Evolutionary conservation across 805 yeast species (phyloP), one percentile per base, ranked within the genome.

Genomic region (Phaffomyces opuntiae): DNA sequence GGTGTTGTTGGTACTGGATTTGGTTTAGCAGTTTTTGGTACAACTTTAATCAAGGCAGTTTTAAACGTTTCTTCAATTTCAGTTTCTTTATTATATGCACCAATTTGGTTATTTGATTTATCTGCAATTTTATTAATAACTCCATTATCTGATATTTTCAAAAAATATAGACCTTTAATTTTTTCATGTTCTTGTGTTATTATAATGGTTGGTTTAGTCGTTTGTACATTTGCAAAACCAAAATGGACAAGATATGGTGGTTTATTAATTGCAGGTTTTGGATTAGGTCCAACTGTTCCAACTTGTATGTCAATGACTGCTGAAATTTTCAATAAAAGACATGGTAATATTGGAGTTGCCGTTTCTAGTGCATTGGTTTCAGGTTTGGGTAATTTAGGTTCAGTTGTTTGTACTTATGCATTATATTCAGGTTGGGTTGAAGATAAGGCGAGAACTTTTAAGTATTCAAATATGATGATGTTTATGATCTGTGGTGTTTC

Each of bases 1-100:
- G 96, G 96, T 17, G 95, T 85, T 19, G 96, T 87, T 25, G 96
- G 96, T 40, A 79, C 87, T n/a, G 96, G 96, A 1, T 81, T 75
- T 57, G 96, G 95, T 31, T 68, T 87, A 41, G 89, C 89, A 31
- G 91, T 83, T 19, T 87, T 83, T 64, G 96, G 90, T 6, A 81
- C 95, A 4, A 80, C 91, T 9, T 77, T 87, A 53, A 82, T 87
- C 55, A 64, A 72, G 42, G 74, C 76, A 5, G 79, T 82, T 51
- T 42, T 58, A 29, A 80, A 85, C 59, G 82, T 91, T 3, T 53
- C 59, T 7, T 78, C 87, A 3, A 83, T 88, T 53, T 69, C 80
- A 48, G 78, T 88, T 25, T 83, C 91, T 2, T 71, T 87, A 39
- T 69, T 87, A 45, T 83, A 84, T 52, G 96, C 95, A 6, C 96